Percentiles rank a stretch among this genome's conserved stretches.
phyloP scores from a whole-genome alignment of 1,284 basidiomycete genomes.

The Inonotus obliquus region DNA sequence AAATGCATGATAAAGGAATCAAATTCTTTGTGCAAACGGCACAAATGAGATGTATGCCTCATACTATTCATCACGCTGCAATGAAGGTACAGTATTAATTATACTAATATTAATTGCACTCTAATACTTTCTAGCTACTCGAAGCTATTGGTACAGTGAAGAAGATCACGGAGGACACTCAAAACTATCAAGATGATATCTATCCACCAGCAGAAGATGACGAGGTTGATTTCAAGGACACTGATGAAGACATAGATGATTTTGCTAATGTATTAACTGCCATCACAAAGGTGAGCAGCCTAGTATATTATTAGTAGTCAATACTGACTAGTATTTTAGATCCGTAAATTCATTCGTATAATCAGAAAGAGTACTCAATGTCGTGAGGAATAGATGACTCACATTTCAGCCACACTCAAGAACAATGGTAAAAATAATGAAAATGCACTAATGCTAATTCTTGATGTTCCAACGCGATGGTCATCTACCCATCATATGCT shows the following conservation, averaged over 20 bases:
- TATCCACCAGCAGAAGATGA: constrained; percentile 13
- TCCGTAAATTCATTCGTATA: background rate
- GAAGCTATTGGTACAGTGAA: constrained; percentile 28
- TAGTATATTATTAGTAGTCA: background rate
- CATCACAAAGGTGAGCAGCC: background rate
- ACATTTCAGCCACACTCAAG: background rate
- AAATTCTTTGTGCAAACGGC: constrained; percentile 19
- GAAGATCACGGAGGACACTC: constrained; percentile 12
- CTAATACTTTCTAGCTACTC: constrained; percentile 23
- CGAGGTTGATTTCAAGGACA: constrained; percentile 1
- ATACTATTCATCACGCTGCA: constrained; percentile 29
- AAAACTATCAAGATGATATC: constrained; percentile 21
- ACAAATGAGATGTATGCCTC: constrained; percentile 27
- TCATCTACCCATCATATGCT: background rate
- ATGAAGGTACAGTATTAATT: constrained; percentile 24
- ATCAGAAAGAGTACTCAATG: background rate
- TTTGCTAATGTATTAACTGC: background rate
- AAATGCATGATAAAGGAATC: too few species aligned
- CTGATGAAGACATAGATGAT: background rate
- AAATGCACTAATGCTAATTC: constrained; percentile 3
- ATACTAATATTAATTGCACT: background rate
- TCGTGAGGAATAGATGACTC: background rate
- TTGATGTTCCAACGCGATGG: constrained; percentile 9
- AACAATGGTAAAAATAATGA: background rate
- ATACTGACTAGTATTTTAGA: background rate